Conservation (phyloP, 331 rosid species). For the Acacia pycnantha region DNA sequence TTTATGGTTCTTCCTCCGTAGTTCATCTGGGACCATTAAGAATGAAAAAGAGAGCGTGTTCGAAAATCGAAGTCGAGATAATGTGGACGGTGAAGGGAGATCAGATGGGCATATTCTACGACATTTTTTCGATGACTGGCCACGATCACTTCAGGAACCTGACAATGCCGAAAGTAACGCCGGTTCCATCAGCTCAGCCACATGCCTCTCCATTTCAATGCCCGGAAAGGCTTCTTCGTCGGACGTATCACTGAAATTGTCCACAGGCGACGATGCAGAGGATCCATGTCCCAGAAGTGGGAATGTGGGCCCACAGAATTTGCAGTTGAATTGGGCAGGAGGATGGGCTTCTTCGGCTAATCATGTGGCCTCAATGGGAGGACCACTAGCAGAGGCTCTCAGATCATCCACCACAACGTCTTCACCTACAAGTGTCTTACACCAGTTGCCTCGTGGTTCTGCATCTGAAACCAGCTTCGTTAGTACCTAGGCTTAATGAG, state of each 20-base stretch:
- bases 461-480: constrained; percentile 60
- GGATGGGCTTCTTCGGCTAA: constrained; percentile 57
- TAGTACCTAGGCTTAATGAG: constrained; percentile 34
- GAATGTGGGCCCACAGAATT: constrained; percentile 42
- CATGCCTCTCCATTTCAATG: constrained; percentile 76
- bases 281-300: constrained; percentile 40
- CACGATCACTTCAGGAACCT: constrained; percentile 60
- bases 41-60: constrained; percentile 41
- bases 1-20: constrained; percentile 27
- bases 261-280: constrained; percentile 59
- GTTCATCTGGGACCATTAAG: constrained; percentile 49
- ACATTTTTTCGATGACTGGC: constrained; percentile 94
- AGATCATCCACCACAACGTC: constrained; percentile 73
- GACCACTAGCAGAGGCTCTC: constrained; percentile 96
- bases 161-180: constrained; percentile 43
- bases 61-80: constrained; percentile 34
- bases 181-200: constrained; percentile 42
- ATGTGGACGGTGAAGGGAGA: constrained; percentile 47
- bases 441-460: constrained; percentile 63
- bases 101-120: constrained; percentile 73
- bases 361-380: constrained; percentile 92
- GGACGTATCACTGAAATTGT: constrained; percentile 79
- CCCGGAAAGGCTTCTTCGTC: constrained; percentile 63
- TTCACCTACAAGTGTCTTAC: constrained; percentile 84
- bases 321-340: constrained; percentile 64